Evolutionary conservation across 1,139 yeast species (phyloP).

Genomic region (Sugiyamaella grinbergsii): DNA sequence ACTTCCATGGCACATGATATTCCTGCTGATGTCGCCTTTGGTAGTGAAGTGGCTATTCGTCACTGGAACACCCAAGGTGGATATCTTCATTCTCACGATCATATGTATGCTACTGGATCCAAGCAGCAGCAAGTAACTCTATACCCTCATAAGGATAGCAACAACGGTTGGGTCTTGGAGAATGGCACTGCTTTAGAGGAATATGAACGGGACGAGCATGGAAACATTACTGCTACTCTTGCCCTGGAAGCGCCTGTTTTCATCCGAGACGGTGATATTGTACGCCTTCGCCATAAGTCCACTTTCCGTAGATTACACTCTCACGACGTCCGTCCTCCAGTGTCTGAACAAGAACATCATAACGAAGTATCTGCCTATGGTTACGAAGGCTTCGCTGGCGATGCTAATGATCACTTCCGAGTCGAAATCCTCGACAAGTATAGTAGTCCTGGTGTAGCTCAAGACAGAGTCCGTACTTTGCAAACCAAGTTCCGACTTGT

Average conservation of each 20-base stretch:
- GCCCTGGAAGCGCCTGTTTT: conserved; percentile 45
- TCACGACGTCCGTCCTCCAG: conserved; percentile 94
- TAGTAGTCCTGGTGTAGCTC: conserved; percentile 61
- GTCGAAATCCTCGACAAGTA: conserved; percentile 75
- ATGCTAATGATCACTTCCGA: conserved; percentile 91
- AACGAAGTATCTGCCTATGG: conserved; percentile 95
- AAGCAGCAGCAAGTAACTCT: conserved; percentile 89
- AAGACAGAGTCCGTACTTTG: conserved; percentile 68
- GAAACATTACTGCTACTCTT: conserved; percentile 38
- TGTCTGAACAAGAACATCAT: conserved; percentile 91
- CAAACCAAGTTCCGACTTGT: conserved; percentile 82
- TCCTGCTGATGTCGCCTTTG: conserved; percentile 82
- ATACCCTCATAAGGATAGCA: conserved; percentile 87
- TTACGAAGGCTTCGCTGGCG: conserved; percentile 86
- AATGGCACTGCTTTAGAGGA: conserved; percentile 32
- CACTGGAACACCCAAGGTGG: conserved; percentile 91
- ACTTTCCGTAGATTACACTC: conserved; percentile 88
- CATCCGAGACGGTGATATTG: conserved; percentile 72
- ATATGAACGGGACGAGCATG: conserved; percentile 36
- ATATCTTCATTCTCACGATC: conserved; percentile 89
- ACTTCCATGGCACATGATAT: conserved; percentile 68
- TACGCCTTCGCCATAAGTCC: conserved; percentile 70
- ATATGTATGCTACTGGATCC: conserved; percentile 86
- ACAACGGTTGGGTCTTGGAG: conserved; percentile 71
- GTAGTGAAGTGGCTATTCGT: conserved; percentile 76